Base-by-base conservation (phyloP, 176 grass and related monocot genomes). In the Oryza rufipogon region DNA sequence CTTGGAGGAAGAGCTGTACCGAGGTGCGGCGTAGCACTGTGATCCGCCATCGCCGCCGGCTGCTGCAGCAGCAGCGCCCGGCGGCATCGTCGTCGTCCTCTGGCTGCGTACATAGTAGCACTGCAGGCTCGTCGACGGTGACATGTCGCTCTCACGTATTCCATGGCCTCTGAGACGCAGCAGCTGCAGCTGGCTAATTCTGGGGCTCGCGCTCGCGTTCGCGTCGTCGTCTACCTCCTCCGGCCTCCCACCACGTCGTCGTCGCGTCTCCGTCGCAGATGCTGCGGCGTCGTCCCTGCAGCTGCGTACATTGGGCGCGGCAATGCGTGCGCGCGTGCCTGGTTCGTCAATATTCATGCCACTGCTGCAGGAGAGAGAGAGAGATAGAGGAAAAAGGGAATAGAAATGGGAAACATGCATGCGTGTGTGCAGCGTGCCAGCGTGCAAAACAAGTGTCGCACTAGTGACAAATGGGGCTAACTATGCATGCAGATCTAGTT, bases 131-230 rank as follows among this genome's bases (percentile, higher is more conserved):
- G 71, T 69, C 15, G 61, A 14, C 12, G 70, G 45, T 38, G 84
- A 64, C 70, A 32, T 83, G 41, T 63, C 80, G 17, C 64, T 44
- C 64, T 84, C 89, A 41, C 75, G 70, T 70, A 87, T 83, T 80
- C 84, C 64, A 65, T 78, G 70, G n/a, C 9, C 39, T 75, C 75
- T 68, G n/a, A 79, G 80, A 75, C 3, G 58, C 58, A 48, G 80
- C 80, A 2, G 58, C 58, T 74, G 80, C 80, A 2, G 58, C 58
- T 74, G 80, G n/a, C 47, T 87, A 11, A 3, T 32, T 32, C 30
- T 32, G 30, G 30, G 30, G 34, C 61, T 83, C 80, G 89, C 69
- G 41, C 76, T 87, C 70, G 22, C 47, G 68, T 60, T 68, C 67
- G 16, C 70, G 16, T 34, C 73, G 9, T 73, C 45, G 4, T 70